A percentile compares a stretch with the other conserved stretches of the same genome.
Conservation (phyloP, 345 rosid species). For the Citrus mangshanensis region DNA sequence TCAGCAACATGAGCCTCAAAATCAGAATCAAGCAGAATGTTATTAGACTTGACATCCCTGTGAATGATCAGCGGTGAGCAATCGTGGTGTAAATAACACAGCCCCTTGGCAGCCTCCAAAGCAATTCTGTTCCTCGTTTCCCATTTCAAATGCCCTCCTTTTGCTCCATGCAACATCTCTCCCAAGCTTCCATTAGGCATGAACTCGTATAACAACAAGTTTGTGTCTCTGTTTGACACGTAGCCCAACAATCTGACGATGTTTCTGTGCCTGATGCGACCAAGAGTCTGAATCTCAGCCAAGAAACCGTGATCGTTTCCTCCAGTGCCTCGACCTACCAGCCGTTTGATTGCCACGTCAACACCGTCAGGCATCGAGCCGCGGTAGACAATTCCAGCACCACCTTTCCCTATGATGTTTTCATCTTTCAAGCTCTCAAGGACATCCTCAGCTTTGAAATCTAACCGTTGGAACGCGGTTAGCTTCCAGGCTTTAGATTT, state of each 20-base stretch:
- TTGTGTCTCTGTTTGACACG: slow-evolving; percentile 85
- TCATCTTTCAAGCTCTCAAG: slow-evolving; percentile 79
- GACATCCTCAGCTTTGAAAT: slow-evolving; percentile 79
- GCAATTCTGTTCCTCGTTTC: slow-evolving; percentile 68
- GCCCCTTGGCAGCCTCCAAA: slow-evolving; percentile 73
- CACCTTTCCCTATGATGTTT: slow-evolving; percentile 93
- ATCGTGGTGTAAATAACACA: slow-evolving; percentile 92
- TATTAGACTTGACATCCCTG: slow-evolving; percentile 87
- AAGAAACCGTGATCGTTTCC: slow-evolving; percentile 78
- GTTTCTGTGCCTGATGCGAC: slow-evolving; percentile 79
- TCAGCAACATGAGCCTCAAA: slow-evolving; percentile 92
- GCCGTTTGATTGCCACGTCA: slow-evolving; percentile 74
- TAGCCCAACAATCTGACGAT: slow-evolving; percentile 77
- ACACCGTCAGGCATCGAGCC: slow-evolving; percentile 71
- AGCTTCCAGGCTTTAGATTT: slow-evolving; percentile 72
- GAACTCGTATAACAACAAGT: slow-evolving; percentile 71
- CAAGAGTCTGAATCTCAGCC: slow-evolving; percentile 88
- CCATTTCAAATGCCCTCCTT: slow-evolving; percentile 88
- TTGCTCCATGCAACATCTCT: slow-evolving; percentile 77
- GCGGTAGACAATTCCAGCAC: slow-evolving; percentile 83
- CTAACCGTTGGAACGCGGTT: slow-evolving; percentile 72
- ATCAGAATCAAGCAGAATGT: slow-evolving; percentile 73
- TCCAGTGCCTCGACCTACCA: slow-evolving; percentile 65
- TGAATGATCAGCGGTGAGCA: slow-evolving; percentile 92
- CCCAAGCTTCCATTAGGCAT: slow-evolving; percentile 95